These are phyloP conservation scores for Penicillium janthinellum DNA, from an alignment of 2,329 filamentous ascomycete genomes.

Conservation along the genomic window DNA sequence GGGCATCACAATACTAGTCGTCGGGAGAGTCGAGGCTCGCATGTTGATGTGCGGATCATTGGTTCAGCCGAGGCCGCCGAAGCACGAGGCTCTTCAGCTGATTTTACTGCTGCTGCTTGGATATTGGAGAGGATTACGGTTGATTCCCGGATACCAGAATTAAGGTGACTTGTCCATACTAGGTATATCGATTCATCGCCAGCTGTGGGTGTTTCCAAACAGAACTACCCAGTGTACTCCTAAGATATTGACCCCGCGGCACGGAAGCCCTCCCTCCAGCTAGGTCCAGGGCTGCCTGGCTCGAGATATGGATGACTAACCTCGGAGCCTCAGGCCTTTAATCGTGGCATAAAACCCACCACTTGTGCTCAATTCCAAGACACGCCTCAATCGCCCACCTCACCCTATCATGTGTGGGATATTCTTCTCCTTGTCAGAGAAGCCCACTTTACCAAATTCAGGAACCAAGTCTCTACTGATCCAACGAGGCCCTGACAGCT, in stretches of 20 bases:
- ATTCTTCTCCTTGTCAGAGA: constrained; percentile 49
- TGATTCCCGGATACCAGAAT: no score
- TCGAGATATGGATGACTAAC: constrained; percentile 18
- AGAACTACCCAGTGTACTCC: not conserved
- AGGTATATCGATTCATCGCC: not conserved
- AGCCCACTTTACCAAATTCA: constrained; percentile 33
- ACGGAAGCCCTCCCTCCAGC: not conserved
- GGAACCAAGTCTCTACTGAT: constrained; percentile 38
- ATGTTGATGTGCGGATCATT: constrained; percentile 38
- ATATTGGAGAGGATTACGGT: not conserved
- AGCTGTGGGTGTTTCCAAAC: not conserved
- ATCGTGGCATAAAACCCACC: constrained; percentile 7
- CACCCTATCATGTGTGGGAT: constrained; percentile 51
- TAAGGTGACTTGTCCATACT: no score
- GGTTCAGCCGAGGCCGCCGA: constrained; percentile 33
- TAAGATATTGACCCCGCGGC: not conserved
- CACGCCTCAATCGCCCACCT: not conserved
- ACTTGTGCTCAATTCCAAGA: not conserved
- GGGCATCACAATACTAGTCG: constrained; percentile 10
- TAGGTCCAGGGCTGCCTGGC: no score
- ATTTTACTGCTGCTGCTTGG: not conserved
- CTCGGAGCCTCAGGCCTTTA: constrained; percentile 12
- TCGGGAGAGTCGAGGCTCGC: constrained; percentile 28
- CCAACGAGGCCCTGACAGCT: constrained; percentile 50
- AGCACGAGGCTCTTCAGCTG: not conserved